Conservation (phyloP, 257 asterid species). For the Ballota nigra region DNA sequence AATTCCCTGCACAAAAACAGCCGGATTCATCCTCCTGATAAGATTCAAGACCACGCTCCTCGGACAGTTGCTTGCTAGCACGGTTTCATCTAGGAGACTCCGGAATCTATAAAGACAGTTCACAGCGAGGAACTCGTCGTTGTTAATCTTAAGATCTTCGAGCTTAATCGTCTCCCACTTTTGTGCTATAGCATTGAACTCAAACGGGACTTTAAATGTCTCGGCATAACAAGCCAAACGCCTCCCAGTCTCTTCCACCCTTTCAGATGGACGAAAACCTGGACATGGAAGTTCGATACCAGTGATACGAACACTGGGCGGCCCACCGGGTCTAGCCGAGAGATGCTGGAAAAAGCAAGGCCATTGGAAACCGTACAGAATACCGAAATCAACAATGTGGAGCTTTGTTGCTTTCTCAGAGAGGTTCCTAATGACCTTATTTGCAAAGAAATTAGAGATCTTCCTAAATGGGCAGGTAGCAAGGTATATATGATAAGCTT, state of each 20-base stretch:
- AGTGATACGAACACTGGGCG: conserved; percentile 51
- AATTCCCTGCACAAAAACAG: conserved; percentile 40
- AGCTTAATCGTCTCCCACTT: conserved; percentile 50
- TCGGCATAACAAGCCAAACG: conserved; percentile 42
- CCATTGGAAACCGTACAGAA: conserved; percentile 60
- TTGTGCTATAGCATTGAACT: conserved; percentile 46
- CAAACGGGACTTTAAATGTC: conserved; percentile 44
- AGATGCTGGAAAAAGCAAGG: conserved; percentile 44
- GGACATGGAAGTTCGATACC: conserved; percentile 51
- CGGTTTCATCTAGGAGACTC: conserved; percentile 48
- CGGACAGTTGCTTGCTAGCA: conserved; percentile 39
- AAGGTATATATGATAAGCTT: conserved; percentile 47
- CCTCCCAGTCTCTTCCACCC: conserved; percentile 51
- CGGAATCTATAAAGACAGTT: conserved; percentile 35
- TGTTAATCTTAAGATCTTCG: conserved; percentile 39
- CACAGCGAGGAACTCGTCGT: conserved; percentile 43
- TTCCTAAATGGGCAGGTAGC: conserved; percentile 50
- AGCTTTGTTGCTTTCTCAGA: conserved; percentile 34
- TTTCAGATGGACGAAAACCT: conserved; percentile 43
- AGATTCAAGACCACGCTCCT: conserved; percentile 43
- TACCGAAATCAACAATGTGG: conserved; percentile 54
- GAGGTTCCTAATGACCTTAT: conserved; percentile 38
- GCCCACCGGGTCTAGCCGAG: conserved; percentile 39
- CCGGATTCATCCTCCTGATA: conserved; percentile 38
- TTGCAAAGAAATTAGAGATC: conserved; percentile 43